phyloP scores from a whole-genome alignment of 192 early-diverging fungal genomes.

The Podila clonocystis region DNA sequence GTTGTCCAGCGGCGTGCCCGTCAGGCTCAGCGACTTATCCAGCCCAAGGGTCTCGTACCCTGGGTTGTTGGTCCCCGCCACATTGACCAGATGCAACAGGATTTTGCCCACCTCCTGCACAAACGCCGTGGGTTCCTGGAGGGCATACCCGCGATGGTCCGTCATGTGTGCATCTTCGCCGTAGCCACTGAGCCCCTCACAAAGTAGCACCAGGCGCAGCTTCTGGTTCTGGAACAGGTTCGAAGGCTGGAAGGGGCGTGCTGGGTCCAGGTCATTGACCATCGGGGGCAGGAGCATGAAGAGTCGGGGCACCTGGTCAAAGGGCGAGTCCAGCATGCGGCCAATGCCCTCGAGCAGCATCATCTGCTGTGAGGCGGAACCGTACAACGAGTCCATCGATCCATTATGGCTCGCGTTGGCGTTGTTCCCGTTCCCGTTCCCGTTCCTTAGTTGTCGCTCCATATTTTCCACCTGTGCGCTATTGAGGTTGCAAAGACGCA shows the following conservation, averaged over 20 bases:
- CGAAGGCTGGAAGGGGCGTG: conserved; percentile 12
- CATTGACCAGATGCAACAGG: conserved; percentile 25
- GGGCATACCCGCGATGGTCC: conserved; percentile 35
- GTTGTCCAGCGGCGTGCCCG: conserved; percentile 44
- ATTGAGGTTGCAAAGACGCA: conserved; percentile 25
- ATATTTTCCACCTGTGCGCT: not conserved
- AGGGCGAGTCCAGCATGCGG: conserved; percentile 32
- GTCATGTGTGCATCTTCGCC: conserved; percentile 47
- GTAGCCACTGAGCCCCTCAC: conserved; percentile 36
- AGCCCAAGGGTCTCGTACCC: conserved; percentile 16
- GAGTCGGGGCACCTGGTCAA: conserved; percentile 44
- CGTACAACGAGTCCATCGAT: conserved; percentile 11
- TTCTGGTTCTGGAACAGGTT: conserved; percentile 33
- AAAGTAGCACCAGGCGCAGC: conserved; percentile 33
- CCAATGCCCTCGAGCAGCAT: conserved; percentile 39
- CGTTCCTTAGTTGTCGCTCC: not conserved
- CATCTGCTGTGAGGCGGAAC: conserved; percentile 12
- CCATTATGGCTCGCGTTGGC: conserved; percentile 1
- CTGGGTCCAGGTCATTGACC: conserved; percentile 19
- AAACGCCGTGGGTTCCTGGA: conserved; percentile 17
- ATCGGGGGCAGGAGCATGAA: conserved; percentile 48
- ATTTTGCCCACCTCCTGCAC: conserved; percentile 41
- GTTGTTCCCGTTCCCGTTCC: not conserved
- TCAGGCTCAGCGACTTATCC: conserved; percentile 19
- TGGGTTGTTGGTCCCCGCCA: conserved; percentile 30